Base-by-base conservation (phyloP, 176 grass and related monocot species). In the Oryza glumipatula region DNA sequence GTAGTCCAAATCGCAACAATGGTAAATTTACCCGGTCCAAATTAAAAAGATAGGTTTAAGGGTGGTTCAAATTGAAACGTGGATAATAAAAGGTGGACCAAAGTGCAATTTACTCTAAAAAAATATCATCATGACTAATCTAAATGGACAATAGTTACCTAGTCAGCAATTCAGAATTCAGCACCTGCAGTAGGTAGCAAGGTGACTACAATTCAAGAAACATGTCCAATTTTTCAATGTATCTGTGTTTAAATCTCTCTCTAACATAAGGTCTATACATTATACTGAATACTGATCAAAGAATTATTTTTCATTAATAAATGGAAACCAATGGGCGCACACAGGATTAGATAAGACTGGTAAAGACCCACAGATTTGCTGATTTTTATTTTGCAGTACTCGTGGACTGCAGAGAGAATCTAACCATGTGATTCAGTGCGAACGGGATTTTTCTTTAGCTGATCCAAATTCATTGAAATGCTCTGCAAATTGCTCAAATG, bases 391-490 rank as follows among this genome's bases (percentile, higher is more conserved):
- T 52, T 43, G 28, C 73, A 28, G 33, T 41, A 12, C 30, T 15
- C 16, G 60, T 75, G 60, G 8, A 52, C 60, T 39, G 72, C 46
- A 12, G 64, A 68, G 47, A 43, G 64, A 76, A 76, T 68, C 82
- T 30, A 67, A 14, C 63, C 82, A 84, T 76, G 82, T 68, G 82
- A 56, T 84, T 68, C 63, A 43, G 30, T 56, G 43, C 60, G 32
- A 76, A 56, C 13, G 23, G 45, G n/a, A 68, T 17, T 76, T 51
- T 76, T 76, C 64, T 41, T 56, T 56, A 68, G 32, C 32, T 76
- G 16, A n/a, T 76, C 45, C 82, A 26, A 26, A 43, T 26, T n/a
- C 3, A 23, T 23, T 23, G n/a, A 63, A 10, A 63, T n/a, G 23
- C 9, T 11, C 44, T n/a, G 58, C 58, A 63, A 63, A 23, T 10